Evolutionary conservation across 495 filamentous ascomycete genomes (phyloP).

Genomic region (Geopyxis carbonaria): DNA sequence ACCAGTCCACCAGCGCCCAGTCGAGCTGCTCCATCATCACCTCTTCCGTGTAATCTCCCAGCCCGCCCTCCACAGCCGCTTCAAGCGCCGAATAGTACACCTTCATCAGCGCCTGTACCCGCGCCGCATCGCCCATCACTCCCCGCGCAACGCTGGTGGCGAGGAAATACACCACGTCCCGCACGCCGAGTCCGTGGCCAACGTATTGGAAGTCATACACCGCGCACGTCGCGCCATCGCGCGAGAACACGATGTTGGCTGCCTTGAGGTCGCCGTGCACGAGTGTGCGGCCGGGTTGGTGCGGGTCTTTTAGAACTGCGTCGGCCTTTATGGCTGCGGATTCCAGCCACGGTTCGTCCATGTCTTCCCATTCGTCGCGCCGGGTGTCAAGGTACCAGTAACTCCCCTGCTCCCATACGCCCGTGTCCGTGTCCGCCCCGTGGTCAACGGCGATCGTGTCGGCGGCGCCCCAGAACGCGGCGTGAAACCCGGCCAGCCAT

Average conservation of each 20-base stretch:
- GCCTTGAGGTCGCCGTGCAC: constrained; percentile 35
- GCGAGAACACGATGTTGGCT: constrained; percentile 26
- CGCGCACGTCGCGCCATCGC: constrained; percentile 25
- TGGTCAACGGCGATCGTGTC: constrained; percentile 27
- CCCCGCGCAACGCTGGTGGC: constrained; percentile 14
- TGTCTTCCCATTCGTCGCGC: constrained; percentile 24
- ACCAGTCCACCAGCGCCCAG: constrained; percentile 33
- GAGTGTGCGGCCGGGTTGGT: constrained; percentile 26
- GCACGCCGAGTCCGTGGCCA: constrained; percentile 30
- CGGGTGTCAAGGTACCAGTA: constrained; percentile 35
- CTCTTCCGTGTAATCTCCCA: constrained; percentile 26
- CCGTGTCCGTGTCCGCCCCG: constrained; percentile 6
- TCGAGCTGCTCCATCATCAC: constrained; percentile 31
- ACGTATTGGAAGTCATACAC: constrained; percentile 36
- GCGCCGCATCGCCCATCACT: constrained; percentile 17
- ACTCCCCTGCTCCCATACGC: constrained; percentile 31
- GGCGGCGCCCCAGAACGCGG: constrained; percentile 22
- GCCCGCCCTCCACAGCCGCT: constrained; percentile 2
- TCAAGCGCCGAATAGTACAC: constrained; percentile 24
- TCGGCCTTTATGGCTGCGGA: constrained; percentile 23
- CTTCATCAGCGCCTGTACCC: constrained; percentile 27
- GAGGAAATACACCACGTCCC: constrained; percentile 33
- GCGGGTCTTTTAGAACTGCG: constrained; percentile 21
- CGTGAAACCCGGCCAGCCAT: constrained; percentile 31
- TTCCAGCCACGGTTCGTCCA: constrained; percentile 25